phyloP scores from a whole-genome alignment of 805 yeast genomes.

The Torulaspora microellipsoides region DNA sequence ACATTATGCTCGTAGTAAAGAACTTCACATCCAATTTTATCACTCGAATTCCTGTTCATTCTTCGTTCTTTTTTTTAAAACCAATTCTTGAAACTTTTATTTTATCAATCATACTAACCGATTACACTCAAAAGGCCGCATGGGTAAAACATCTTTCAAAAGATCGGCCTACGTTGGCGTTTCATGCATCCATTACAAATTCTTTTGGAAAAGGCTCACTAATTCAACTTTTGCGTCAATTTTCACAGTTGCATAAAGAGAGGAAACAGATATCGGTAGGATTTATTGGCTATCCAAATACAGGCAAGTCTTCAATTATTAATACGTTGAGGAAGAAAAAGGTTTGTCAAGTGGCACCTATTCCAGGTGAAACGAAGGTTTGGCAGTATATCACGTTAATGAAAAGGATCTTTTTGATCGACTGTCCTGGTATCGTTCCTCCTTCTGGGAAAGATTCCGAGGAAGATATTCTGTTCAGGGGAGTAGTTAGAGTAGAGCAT shows the following conservation, averaged over 20 bases:
- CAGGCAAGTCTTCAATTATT: conserved; percentile 96
- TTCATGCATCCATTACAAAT: conserved; percentile 95
- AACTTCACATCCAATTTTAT: conserved; percentile 54
- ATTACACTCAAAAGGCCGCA: conserved; percentile 64
- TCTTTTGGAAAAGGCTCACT: conserved; percentile 97
- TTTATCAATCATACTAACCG: conserved; percentile 34
- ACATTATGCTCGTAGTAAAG: conserved; percentile 75
- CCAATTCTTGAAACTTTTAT: conserved; percentile 12
- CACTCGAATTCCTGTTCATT: background rate
- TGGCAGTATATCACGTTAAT: conserved; percentile 98
- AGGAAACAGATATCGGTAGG: conserved; percentile 97
- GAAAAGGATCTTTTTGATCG: conserved; percentile 92
- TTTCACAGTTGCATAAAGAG: conserved; percentile 83
- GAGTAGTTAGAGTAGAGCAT: conserved; percentile 98
- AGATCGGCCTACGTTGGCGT: conserved; percentile 90
- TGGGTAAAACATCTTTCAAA: conserved; percentile 96
- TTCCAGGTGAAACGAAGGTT: conserved; percentile 98
- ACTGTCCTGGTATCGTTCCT: conserved; percentile 99
- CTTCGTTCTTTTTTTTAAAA: background rate
- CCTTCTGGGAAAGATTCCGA: conserved; percentile 87
- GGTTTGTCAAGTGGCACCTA: conserved; percentile 96
- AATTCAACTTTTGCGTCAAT: conserved; percentile 89
- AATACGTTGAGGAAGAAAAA: conserved; percentile 91
- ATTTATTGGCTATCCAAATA: conserved; percentile 94
- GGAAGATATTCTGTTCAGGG: conserved; percentile 88